Evolutionary conservation across 2,329 filamentous ascomycete genomes (phyloP).

Genomic region (Talaromyces sp.): DNA sequence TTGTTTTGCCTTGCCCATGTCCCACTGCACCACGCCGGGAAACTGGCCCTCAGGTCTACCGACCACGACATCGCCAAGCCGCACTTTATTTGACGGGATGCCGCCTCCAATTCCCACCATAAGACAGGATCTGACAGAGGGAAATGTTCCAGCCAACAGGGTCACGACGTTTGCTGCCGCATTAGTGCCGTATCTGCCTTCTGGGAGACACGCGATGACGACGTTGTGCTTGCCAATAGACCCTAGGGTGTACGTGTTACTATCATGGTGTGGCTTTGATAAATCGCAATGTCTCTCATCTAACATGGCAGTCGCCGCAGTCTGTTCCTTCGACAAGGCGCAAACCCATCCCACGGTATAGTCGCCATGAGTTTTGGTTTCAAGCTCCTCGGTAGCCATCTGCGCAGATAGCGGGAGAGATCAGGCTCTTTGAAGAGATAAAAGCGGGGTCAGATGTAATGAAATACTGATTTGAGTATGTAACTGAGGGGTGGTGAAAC

Average conservation of each 20-base stretch:
- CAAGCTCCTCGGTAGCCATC: not conserved
- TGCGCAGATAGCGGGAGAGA: no score
- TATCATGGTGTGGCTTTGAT: slow-evolving; percentile 20
- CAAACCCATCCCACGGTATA: slow-evolving; percentile 42
- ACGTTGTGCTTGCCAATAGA: slow-evolving; percentile 23
- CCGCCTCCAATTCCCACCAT: slow-evolving; percentile 43
- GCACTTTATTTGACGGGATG: slow-evolving; percentile 23
- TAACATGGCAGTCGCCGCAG: slow-evolving; percentile 45
- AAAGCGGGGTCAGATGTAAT: no score
- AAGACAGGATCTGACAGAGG: slow-evolving; percentile 31
- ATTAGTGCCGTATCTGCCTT: not conserved
- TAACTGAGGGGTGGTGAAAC: no score
- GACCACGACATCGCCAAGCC: slow-evolving; percentile 27
- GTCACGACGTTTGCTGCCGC: not conserved
- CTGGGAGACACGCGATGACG: slow-evolving; percentile 19
- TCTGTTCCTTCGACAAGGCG: slow-evolving; percentile 40
- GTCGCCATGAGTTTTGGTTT: not conserved
- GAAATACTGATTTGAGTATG: no score
- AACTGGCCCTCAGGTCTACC: slow-evolving; percentile 17
- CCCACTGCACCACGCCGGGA: slow-evolving; percentile 25
- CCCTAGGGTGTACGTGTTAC: slow-evolving; percentile 25
- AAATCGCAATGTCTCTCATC: slow-evolving; percentile 31
- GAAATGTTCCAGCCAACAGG: slow-evolving; percentile 20
- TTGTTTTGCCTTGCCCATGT: slow-evolving; percentile 21
- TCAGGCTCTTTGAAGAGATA: no score